Evolutionary conservation across 202 grass and related monocot species (phyloP), one percentile per base, ranked within the genome.

Genomic region (Schoenoplectus triqueter): DNA sequence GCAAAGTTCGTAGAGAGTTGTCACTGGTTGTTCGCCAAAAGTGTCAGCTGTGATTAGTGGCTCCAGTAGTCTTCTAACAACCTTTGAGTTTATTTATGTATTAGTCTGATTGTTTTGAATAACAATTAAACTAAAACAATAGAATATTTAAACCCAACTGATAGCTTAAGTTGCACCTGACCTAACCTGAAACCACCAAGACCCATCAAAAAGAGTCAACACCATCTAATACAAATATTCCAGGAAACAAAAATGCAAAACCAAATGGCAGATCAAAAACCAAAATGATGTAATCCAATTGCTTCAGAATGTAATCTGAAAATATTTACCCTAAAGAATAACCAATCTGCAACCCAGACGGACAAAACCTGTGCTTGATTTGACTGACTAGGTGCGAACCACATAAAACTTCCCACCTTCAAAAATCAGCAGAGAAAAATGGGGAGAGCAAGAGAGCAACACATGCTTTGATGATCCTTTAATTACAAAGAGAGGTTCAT

Each of bases 21-120:
- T 88, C 15, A 97, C 84, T 14, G 94, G 94, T 85, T 97, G 92
- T 85, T 97, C 90, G 20, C 90, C 84, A 75, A 94, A 49, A 48
- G 86, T 94, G 84, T 97, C 90, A 66, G 84, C 81, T 5, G 90
- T 97, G 75, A 97, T 78, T 84, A 97, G 89, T 20, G 94, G 92
- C 89, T 97, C 94, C 82, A 97, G 81, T n/a, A 97, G 71, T 22
- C 80, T 84, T 63, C 82, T 94, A 63, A 90, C 86, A 66, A 90
- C 84, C 94, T 97, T 59, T 14, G 79, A 20, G 42, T 67, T 40
- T 57, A 5, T 77, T 21, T n/a, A 77, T 77, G 6, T 8, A 78
- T 78, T 56, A 78, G 13, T 11, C 2, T 4, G 11, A 39, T 57
- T 41, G 13, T 31, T 40, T 20, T 15, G 10, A 56, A 76, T 7